Evolutionary conservation across 306 rosid species (phyloP).

Genomic region (Carpinus viminea): DNA sequence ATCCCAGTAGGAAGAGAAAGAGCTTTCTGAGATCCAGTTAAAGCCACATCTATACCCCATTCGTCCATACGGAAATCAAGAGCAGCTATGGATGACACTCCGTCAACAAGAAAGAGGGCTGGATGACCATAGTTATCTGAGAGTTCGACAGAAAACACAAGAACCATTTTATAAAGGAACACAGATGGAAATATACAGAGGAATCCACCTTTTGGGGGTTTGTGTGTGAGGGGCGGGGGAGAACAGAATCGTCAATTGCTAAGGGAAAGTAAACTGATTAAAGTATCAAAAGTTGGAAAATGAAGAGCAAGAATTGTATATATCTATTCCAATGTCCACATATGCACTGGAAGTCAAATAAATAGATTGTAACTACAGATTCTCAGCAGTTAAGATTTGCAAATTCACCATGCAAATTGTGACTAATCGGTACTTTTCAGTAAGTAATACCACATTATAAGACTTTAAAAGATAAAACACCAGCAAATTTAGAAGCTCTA

Average conservation of each 20-base stretch:
- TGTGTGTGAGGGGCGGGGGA: too few relatives aligned
- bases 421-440: background rate
- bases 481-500: background rate
- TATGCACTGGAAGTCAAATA: background rate
- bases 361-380: background rate
- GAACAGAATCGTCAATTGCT: background rate
- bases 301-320: background rate
- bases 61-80: slow-evolving; percentile 99
- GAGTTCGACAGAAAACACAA: slow-evolving; percentile 29
- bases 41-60: slow-evolving; percentile 97
- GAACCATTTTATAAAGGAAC: slow-evolving; percentile 6
- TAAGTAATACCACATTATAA: background rate
- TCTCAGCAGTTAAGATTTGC: background rate
- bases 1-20: slow-evolving; percentile 98
- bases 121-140: slow-evolving; percentile 88
- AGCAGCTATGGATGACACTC: slow-evolving; percentile 97
- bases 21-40: slow-evolving; percentile 98
- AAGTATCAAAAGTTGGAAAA: background rate
- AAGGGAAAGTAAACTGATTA: background rate
- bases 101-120: slow-evolving; percentile 94
- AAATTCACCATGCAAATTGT: background rate
- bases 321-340: background rate
- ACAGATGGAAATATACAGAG: background rate
- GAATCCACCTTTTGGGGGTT: background rate
- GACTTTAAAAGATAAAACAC: background rate